Conservation (phyloP, 257 asterid species). For the Fraxinus excelsior region DNA sequence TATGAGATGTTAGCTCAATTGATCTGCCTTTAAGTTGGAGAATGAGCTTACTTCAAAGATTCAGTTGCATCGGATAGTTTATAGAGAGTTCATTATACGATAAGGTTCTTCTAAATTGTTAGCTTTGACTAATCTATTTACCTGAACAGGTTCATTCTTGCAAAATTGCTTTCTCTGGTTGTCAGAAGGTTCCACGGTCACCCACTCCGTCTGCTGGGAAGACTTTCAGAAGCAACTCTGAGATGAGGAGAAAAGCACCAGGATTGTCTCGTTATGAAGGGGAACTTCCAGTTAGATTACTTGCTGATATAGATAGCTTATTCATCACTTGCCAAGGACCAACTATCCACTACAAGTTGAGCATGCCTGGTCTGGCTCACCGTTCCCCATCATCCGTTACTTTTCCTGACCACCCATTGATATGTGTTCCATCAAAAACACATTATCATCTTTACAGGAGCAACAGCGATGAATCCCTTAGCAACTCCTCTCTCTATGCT, state of each 20-base stretch:
- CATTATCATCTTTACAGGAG: slow-evolving; percentile 72
- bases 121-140: neutral
- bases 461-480: slow-evolving; percentile 65
- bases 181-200: slow-evolving; percentile 86
- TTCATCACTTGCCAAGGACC: slow-evolving; percentile 75
- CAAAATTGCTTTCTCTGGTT: slow-evolving; percentile 76
- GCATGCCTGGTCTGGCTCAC: slow-evolving; percentile 65
- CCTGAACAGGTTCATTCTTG: slow-evolving; percentile 67
- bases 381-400: slow-evolving; percentile 67
- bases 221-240: slow-evolving; percentile 58
- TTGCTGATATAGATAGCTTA: slow-evolving; percentile 82
- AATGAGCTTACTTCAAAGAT: neutral
- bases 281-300: slow-evolving; percentile 84
- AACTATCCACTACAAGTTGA: slow-evolving; percentile 82
- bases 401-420: slow-evolving; percentile 53
- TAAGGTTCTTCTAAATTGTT: slow-evolving; percentile 4
- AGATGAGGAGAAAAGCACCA: slow-evolving; percentile 56
- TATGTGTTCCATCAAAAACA: slow-evolving; percentile 41
- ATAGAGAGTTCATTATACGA: neutral
- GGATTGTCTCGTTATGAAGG: slow-evolving; percentile 53
- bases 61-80: neutral
- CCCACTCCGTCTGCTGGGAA: slow-evolving; percentile 80
- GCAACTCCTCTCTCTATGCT: slow-evolving; percentile 61
- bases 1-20: neutral
- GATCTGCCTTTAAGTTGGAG: neutral